These are phyloP conservation scores for Solanum appendiculatum DNA, from an alignment of 257 asterid species.

Conservation along the genomic window DNA sequence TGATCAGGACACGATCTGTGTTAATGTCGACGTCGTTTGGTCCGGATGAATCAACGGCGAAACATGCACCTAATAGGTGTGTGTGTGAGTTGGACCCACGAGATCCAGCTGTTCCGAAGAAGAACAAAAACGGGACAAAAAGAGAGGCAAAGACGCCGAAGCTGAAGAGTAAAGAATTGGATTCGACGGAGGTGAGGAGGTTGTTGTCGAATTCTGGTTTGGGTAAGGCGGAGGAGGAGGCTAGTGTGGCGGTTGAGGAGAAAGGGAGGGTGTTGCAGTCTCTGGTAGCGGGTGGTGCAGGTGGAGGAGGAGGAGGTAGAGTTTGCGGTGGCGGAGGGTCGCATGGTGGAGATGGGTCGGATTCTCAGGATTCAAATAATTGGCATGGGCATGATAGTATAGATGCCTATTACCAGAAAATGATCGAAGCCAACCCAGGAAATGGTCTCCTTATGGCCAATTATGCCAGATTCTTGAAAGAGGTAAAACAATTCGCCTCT, in stretches of 20 bases:
- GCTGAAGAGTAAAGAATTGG: background rate
- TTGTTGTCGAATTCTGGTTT: slow-evolving; percentile 12
- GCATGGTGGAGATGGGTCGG: slow-evolving; percentile 35
- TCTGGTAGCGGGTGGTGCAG: slow-evolving; percentile 5
- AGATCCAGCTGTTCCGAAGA: background rate
- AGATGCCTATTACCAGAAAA: slow-evolving; percentile 55
- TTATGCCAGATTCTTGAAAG: slow-evolving; percentile 76
- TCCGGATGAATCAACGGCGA: background rate
- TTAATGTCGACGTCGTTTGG: background rate
- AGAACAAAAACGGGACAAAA: background rate
- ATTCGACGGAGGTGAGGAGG: background rate
- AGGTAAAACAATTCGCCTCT: slow-evolving; percentile 25
- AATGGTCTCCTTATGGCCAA: slow-evolving; percentile 65
- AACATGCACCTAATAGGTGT: background rate
- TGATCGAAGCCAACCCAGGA: slow-evolving; percentile 67
- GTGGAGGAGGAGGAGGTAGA: slow-evolving; percentile 5
- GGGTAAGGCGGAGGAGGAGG: slow-evolving; percentile 17
- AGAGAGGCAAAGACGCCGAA: background rate
- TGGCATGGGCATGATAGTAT: slow-evolving; percentile 51
- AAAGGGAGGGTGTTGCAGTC: slow-evolving; percentile 26
- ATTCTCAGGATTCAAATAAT: slow-evolving; percentile 34
- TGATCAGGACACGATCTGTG: background rate
- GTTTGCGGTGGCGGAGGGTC: slow-evolving; percentile 23
- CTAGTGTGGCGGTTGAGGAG: slow-evolving; percentile 2
- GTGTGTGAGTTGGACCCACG: background rate